Base-by-base conservation (phyloP, 2,329 filamentous ascomycete species). In the Fusarium sp. region DNA sequence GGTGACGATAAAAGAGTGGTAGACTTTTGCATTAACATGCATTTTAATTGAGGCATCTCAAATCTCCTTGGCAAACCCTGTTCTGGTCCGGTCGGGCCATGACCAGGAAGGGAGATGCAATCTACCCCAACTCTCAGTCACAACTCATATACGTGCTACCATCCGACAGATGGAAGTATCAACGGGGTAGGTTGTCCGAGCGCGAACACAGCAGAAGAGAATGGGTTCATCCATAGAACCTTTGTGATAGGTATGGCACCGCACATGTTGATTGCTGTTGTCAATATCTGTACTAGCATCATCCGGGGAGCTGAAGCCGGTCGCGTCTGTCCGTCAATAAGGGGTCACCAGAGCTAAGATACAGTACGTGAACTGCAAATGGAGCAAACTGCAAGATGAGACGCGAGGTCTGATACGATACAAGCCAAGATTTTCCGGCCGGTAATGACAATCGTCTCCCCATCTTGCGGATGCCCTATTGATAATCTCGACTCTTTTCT, bases 1-100 rank as follows among this genome's bases (percentile, higher is more conserved):
- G 44, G 47, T 49, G 48, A 45, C 44, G 47, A 62, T 49, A 33
- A 46, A 31, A 49, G 37, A 47, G 42, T 31, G 19, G 31, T 52
- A 44, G 43, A 57, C 38, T 59, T 47, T 49, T 59, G 49, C 61
- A 65, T 65, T 44, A 48, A 62, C 39, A 42, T 49, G 38, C 49
- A 39, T 48, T 58, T 55, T 65, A 65, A 65, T 62, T 51, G 61
- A 59, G 57, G 61, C 61, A 46, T 58, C 48, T 39, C 42, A 58
- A 65, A 65, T 54, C 44, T 54, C 53, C 47, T 65, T 47, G 46
- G 43, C 60, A 57, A 53, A 51, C 55, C 60, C 48, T 50, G 36
- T 39, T 42, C 25, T 50, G 36, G 44, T 42, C 25, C 17, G n/a
- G 15, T 32, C 39, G n/a, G 21, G 36, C 14, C 15, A 11, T 36